These are phyloP conservation scores for Grigorovia jiainica DNA, from an alignment of 805 yeast genomes.

Conservation along the genomic window DNA sequence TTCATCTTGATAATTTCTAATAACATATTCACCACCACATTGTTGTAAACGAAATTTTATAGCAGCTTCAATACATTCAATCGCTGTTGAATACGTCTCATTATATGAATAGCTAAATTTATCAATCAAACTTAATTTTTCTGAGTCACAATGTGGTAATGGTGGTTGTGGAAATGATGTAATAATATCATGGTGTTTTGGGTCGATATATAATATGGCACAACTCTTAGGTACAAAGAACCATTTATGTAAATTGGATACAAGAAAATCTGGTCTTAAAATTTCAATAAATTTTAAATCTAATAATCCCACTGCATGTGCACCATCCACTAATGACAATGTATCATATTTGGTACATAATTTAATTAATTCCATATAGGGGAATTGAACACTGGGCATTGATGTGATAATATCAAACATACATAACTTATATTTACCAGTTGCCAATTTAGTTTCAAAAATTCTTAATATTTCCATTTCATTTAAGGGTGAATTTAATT, in stretches of 20 bases:
- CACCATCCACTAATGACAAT: constrained; percentile 59
- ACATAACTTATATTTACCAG: constrained; percentile 32
- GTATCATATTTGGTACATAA: constrained; percentile 39
- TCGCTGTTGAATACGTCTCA: constrained; percentile 34
- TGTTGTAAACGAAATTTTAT: constrained; percentile 39
- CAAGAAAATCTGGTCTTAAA: constrained; percentile 49
- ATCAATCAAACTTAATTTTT: background rate
- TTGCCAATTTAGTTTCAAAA: constrained; percentile 24
- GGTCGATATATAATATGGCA: constrained; percentile 50
- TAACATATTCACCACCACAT: constrained; percentile 46
- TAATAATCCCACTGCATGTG: constrained; percentile 54
- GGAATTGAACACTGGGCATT: constrained; percentile 53
- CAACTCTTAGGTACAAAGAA: constrained; percentile 46
- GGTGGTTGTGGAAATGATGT: constrained; percentile 54
- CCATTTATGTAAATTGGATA: constrained; percentile 67
- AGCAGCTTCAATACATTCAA: constrained; percentile 37
- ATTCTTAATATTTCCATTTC: constrained; percentile 32
- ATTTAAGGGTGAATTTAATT: constrained; percentile 36
- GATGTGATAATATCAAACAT: constrained; percentile 52
- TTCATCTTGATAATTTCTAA: constrained; percentile 37
- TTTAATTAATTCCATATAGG: constrained; percentile 40
- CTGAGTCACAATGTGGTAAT: constrained; percentile 9
- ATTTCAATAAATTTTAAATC: constrained; percentile 32
- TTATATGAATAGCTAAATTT: constrained; percentile 49
- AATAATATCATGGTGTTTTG: constrained; percentile 38